Base-by-base conservation (phyloP, 1,284 basidiomycete species). In the Thelephora terrestris region DNA sequence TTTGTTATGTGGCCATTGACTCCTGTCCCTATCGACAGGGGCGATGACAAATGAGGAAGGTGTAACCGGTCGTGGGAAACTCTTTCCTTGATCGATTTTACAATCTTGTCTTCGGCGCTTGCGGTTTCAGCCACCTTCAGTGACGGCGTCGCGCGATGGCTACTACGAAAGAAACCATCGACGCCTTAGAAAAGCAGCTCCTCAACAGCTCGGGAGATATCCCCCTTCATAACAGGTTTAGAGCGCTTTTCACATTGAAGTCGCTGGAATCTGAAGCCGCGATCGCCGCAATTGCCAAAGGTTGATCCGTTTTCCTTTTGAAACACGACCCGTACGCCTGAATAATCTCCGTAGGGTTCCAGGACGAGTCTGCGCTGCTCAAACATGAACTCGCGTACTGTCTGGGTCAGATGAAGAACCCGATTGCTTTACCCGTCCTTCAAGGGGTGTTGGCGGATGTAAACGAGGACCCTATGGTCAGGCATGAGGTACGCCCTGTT, bases 351-450 rank as follows among this genome's bases (percentile, higher is more conserved):
- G 40, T 58, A 93, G 94, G 88, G 17, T 91, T 98, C 62, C 65
- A 70, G 32, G 93, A 96, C 64, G 77, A 83, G 16, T 96, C 92
- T 40, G 90, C 93, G 6, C 68, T 99, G 45, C 77, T 99, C 44
- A 98, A 97, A 64, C 95, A 99, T 65, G 95, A 99, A 64, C 76
- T 99, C 3, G 95, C 95, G 1, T 99, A 99, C 63, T 95, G 94
- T 55, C 78, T 99, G 1, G 95, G 95, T 0, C 95, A 99, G 68
- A 88, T 96, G 62, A 82, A 84, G 56, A 77, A 78, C 43, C 61
- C 68, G 0, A 73, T 73, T 9, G 96, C 95, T 0, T 71, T 99
- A 14, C 83, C 91, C 2, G 75, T 79, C 14, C 77, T 99, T 3
- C 85, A 89, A 64, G 64, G 70, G 2, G 87, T 96, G 5, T 74